Evolutionary conservation across 495 filamentous ascomycete genomes (phyloP), one percentile per base, ranked within the genome.

Genomic region (Penicillium daleae): DNA sequence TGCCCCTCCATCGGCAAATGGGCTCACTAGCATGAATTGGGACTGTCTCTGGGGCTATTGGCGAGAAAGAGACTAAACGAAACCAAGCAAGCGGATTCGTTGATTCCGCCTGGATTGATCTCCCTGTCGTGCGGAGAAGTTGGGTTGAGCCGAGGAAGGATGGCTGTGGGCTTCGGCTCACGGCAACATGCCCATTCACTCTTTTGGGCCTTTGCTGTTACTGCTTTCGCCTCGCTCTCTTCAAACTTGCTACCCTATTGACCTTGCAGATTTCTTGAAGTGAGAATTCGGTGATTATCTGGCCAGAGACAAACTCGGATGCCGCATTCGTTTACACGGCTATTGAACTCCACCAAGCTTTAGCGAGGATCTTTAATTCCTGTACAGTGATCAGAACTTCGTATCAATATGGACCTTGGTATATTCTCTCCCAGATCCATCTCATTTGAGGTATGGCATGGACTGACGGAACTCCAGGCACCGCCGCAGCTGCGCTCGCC

Each of bases 401-500:
- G 9, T 13, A 56, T 42, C 29, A 53, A 39, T 10, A 61, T 62
- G 59, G 59, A 65, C 22, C 21, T 65, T 39, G 63, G 59, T 65
- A 32, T 26, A n/a, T 9, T 15, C 10, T 24, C 33, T 5, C 22
- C 2, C 5, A 44, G 17, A 24, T 15, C 22, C 10, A 1, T 32
- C 17, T 13, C 31, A 6, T 9, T 54, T 3, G 0, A 22, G 29
- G 8, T 29, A 35, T 22, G 1, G 9, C 3, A 29, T 54, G 19
- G 29, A 17, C 35, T 2, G 35, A 12, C 29, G 13, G 19, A 1
- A 6, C 17, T 31, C 4, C 21, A 72, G 70, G 63, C 22, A 67
- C 70, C 26, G 61, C 66, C 19, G 68, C 66, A 48, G 70, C 70
- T 35, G 68, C 66, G 3, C 49, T 83, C 37, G 79, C 86, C 10